Conservation (phyloP, 2,329 filamentous ascomycete genomes). For the Escovopsis weberi region DNA sequence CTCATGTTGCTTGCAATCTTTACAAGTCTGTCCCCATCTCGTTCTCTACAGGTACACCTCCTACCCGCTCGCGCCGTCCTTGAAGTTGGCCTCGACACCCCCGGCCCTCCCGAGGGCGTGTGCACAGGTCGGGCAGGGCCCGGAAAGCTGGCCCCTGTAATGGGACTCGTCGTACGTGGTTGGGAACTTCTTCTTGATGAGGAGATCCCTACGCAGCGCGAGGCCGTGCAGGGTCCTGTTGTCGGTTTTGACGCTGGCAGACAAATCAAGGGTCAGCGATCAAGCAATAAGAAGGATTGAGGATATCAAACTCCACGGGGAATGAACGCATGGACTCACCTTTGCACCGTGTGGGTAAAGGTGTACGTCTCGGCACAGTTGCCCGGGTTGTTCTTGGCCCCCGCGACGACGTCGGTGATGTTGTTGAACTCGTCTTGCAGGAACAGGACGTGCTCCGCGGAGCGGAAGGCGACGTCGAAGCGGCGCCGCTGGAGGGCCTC, state of each 20-base stretch:
- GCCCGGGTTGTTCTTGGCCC: background rate
- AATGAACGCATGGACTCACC: background rate
- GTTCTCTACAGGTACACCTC: too few relatives aligned
- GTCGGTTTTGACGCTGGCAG: background rate
- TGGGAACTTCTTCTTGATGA: background rate
- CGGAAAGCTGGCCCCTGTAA: background rate
- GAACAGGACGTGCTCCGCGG: background rate
- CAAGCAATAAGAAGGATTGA: background rate
- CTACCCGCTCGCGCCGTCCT: too few relatives aligned
- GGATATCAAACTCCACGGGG: background rate
- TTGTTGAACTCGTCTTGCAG: background rate
- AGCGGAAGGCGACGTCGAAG: background rate
- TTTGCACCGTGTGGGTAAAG: background rate
- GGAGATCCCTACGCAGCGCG: background rate
- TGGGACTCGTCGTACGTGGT: background rate
- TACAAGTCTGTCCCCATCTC: too few relatives aligned
- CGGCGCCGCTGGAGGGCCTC: background rate
- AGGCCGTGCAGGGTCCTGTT: background rate
- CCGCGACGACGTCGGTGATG: background rate
- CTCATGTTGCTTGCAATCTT: too few relatives aligned
- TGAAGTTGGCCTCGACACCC: background rate
- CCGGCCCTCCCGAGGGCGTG: background rate
- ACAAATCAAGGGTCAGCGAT: background rate
- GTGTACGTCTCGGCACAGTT: slow-evolving; percentile 5
- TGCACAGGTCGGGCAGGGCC: background rate